Evolutionary conservation across 169 alveolate species (phyloP), one percentile per base, ranked within the genome.

Genomic region (Eimeria necatrix): DNA sequence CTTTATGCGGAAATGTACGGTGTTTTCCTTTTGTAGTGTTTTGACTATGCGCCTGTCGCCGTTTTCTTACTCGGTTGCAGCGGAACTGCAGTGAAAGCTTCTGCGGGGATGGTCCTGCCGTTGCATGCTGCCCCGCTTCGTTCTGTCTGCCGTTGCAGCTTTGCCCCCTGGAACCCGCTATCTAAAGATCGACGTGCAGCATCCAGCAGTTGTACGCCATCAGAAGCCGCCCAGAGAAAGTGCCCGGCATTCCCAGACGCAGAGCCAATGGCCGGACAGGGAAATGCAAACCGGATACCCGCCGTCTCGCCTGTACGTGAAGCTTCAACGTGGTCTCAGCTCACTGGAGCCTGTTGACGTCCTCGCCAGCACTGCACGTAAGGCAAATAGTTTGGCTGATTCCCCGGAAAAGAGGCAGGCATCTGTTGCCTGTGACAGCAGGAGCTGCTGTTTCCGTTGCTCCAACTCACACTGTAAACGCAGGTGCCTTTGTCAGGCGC

Each of bases 191-290:
- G 46, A 74, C 22, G 88, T 89, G 26, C 88, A 56, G n/a, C 94
- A 89, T 51, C 94, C 94, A 4, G 94, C 94, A 26, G 94, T 89
- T 49, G 64, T 89, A 32, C 94, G 94, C 86, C 94, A 89, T 49
- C 94, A 89, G 94, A 73, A 56, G 78, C 24, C 52, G 49, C 49
- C 16, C 46, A 85, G 49, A 16, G 49, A 85, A 53, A 24, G 10
- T 24, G 49, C 18, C 51, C 48, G 14, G n/a, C 56, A 41, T n/a
- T 24, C 26, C 52, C 90, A 81, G 10, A 53, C 8, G 68, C 74
- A 53, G 59, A 52, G 73, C 41, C 71, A n/a, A 16, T 71, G 52
- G 32, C 48, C 8, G 20, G 80, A 85, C 10, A 53, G 26, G 59
- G 76, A 61, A 10, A 41, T 5, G 52, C 20, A 51, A 26, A 56